Conservation (phyloP, 2,329 filamentous ascomycete genomes). For the Ampelomyces quisqualis region DNA sequence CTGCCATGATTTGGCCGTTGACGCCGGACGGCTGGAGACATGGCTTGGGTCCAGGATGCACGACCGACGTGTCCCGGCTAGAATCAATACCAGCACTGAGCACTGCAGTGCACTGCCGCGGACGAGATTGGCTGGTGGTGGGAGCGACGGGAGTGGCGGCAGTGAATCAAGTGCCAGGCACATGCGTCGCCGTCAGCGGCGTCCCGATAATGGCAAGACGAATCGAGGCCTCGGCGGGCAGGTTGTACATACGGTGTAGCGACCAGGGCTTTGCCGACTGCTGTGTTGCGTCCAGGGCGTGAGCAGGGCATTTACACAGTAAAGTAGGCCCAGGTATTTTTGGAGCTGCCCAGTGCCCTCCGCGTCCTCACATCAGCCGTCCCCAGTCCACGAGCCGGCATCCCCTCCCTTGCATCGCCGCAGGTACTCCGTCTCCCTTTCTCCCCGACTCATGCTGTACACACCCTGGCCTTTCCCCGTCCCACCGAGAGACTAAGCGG, state of each 20-base stretch:
- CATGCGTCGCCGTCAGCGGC: conserved; percentile 9
- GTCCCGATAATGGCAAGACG: neutral
- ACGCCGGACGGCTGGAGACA: neutral
- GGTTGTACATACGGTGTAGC: neutral
- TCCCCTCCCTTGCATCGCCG: conserved; percentile 6
- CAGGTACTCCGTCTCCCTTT: neutral
- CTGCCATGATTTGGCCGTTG: conserved; percentile 18
- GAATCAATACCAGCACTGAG: conserved; percentile 24
- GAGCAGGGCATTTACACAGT: neutral
- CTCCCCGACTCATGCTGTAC: conserved; percentile 1
- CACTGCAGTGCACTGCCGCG: conserved; percentile 8
- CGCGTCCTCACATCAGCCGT: neutral
- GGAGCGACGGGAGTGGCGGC: conserved; percentile 1
- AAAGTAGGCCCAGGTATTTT: conserved; percentile 3
- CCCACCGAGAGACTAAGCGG: too few species aligned
- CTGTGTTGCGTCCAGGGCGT: conserved; percentile 1
- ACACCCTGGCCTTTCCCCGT: too few species aligned
- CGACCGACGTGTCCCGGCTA: conserved; percentile 34
- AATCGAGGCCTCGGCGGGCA: neutral
- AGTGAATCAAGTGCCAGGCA: conserved; percentile 17
- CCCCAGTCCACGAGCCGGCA: neutral
- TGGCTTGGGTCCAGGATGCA: conserved; percentile 17
- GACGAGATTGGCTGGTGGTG: neutral
- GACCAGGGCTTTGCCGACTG: neutral
- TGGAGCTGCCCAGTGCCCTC: conserved; percentile 1